Evolutionary conservation across 495 filamentous ascomycete species (phyloP).

Genomic region (Penicillium cataractarum): DNA sequence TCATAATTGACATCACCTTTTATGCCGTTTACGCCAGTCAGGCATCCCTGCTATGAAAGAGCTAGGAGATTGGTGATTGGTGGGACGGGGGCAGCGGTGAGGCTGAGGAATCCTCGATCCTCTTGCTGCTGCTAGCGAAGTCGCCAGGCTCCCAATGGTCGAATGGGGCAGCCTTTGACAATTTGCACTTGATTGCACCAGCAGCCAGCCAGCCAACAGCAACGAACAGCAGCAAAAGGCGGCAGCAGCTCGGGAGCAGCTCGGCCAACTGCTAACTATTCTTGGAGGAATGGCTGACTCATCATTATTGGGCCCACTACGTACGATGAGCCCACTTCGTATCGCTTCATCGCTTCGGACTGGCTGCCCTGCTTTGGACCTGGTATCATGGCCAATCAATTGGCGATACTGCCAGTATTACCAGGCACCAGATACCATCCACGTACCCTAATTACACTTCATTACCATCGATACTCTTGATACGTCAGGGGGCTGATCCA

Average conservation of each 20-base stretch:
- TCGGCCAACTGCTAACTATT: slow-evolving; percentile 16
- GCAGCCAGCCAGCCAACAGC: slow-evolving; percentile 2
- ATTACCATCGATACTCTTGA: background rate
- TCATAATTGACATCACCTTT: slow-evolving; percentile 28
- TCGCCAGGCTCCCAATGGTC: background rate
- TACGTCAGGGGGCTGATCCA: slow-evolving; percentile 33
- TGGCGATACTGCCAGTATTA: slow-evolving; percentile 12
- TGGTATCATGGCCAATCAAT: slow-evolving; percentile 23
- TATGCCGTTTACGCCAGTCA: slow-evolving; percentile 8
- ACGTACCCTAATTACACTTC: background rate
- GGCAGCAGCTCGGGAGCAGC: background rate
- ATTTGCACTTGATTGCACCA: background rate
- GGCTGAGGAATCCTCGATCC: slow-evolving; percentile 21
- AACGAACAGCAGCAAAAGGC: background rate
- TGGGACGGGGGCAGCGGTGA: slow-evolving; percentile 18
- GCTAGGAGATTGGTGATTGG: slow-evolving; percentile 9
- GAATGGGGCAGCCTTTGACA: background rate
- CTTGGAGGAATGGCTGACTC: slow-evolving; percentile 32
- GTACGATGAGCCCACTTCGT: slow-evolving; percentile 8
- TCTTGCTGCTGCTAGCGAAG: slow-evolving; percentile 1
- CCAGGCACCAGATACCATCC: slow-evolving; percentile 31
- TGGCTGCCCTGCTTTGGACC: slow-evolving; percentile 35
- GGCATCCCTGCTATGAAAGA: slow-evolving; percentile 9
- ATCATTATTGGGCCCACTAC: slow-evolving; percentile 32
- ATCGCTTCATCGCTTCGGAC: slow-evolving; percentile 11